Percentiles rank a stretch among this genome's conserved stretches.
Conservation (phyloP, 768 basidiomycete species). For the Boletus vinaceobasis region DNA sequence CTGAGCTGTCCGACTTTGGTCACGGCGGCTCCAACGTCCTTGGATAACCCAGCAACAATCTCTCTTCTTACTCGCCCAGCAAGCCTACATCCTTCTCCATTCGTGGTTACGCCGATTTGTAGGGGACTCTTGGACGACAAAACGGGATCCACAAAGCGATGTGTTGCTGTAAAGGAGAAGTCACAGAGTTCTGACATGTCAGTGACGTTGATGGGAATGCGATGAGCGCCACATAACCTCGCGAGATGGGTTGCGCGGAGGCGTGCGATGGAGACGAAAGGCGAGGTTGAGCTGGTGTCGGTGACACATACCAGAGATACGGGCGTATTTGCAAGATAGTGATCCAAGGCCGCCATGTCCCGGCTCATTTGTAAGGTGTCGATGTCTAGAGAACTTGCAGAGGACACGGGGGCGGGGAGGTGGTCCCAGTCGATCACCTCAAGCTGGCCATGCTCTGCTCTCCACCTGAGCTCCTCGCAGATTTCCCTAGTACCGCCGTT, state of each 20-base stretch:
- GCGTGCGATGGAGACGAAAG: constrained; percentile 29
- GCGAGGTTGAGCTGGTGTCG: constrained; percentile 60
- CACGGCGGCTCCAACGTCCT: constrained; percentile 71
- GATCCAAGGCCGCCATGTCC: constrained; percentile 46
- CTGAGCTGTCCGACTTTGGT: constrained; percentile 70
- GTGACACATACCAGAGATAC: constrained; percentile 73
- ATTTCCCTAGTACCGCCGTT: constrained; percentile 45
- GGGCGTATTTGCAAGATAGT: constrained; percentile 37
- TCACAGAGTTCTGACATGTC: constrained; percentile 87
- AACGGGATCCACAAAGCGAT: constrained; percentile 64
- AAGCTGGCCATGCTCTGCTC: constrained; percentile 55
- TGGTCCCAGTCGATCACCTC: constrained; percentile 53
- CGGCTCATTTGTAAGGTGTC: constrained; percentile 18
- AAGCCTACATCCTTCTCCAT: constrained; percentile 86
- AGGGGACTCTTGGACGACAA: constrained; percentile 48
- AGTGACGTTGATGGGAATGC: constrained; percentile 80
- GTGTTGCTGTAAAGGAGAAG: constrained; percentile 82
- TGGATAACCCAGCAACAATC: constrained; percentile 71
- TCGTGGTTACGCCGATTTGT: constrained; percentile 85
- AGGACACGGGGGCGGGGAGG: constrained; percentile 35
- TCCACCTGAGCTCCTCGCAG: constrained; percentile 73
- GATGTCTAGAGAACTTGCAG: not conserved
- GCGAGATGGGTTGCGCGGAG: constrained; percentile 60
- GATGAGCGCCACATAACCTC: constrained; percentile 47
- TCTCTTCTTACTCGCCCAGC: constrained; percentile 78